phyloP scores from a whole-genome alignment of 257 asterid species.

The Coffea eugenioides region DNA sequence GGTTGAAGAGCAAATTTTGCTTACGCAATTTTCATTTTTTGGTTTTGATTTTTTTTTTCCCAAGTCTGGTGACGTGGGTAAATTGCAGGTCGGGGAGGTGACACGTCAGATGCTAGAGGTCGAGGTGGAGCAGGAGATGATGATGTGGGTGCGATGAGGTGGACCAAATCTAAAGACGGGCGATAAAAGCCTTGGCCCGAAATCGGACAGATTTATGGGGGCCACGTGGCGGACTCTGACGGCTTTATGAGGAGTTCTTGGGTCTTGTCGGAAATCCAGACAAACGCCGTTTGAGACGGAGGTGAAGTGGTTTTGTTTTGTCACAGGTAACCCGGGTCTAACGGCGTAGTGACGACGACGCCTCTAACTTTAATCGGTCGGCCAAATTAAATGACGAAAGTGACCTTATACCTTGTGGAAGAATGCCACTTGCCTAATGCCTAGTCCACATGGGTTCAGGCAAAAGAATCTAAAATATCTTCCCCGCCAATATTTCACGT shows the following conservation, averaged over 20 bases:
- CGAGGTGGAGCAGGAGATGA: conserved; percentile 18
- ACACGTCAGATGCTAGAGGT: conserved; percentile 32
- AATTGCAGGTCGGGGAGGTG: conserved; percentile 29
- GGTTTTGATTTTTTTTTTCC: background rate
- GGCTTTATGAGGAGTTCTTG: conserved; percentile 2
- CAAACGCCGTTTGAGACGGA: conserved; percentile 27
- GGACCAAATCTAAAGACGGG: conserved; percentile 57
- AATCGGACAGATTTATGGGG: conserved; percentile 41
- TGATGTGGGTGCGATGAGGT: conserved; percentile 30
- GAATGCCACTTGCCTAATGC: background rate
- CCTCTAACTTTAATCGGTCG: background rate
- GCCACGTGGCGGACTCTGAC: conserved; percentile 41
- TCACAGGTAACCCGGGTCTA: background rate
- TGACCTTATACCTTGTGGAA: background rate
- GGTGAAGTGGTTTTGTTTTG: background rate
- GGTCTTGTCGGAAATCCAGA: background rate
- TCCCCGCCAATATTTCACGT: too few species aligned
- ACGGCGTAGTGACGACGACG: conserved; percentile 22
- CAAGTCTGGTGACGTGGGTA: conserved; percentile 34
- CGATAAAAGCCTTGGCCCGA: conserved; percentile 30
- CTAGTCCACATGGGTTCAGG: conserved; percentile 24
- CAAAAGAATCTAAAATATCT: conserved; percentile 21
- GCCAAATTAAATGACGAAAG: conserved; percentile 1
- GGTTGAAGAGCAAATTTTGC: conserved; percentile 3
- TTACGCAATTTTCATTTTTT: too few species aligned